phyloP scores from a whole-genome alignment of 1,284 basidiomycete species.

The Cystobasidiaceae sp. region DNA sequence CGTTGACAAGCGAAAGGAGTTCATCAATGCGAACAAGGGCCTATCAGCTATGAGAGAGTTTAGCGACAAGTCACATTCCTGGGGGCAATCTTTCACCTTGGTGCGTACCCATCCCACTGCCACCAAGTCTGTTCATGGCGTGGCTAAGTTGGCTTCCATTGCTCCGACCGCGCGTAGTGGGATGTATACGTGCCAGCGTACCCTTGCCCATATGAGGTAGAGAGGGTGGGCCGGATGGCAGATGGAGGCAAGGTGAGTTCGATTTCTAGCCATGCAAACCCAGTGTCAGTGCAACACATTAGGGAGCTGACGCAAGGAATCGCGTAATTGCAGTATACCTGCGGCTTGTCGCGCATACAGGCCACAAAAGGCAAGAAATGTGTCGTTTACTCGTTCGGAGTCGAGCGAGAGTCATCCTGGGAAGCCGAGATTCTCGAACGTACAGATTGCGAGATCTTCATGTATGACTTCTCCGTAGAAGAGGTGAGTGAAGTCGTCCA shows the following conservation, averaged over 20 bases:
- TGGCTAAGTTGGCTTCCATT: neutral
- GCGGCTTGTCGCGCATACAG: constrained; percentile 21
- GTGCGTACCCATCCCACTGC: neutral
- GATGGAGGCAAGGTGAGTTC: constrained; percentile 29
- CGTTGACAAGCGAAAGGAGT: constrained; percentile 40
- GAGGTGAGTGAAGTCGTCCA: constrained; percentile 1
- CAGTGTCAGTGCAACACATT: too few species aligned
- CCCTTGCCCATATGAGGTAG: constrained; percentile 24
- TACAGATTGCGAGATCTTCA: constrained; percentile 25
- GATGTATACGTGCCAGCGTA: constrained; percentile 24
- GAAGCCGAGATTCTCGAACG: constrained; percentile 30
- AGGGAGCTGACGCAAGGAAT: neutral
- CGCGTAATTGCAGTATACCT: constrained; percentile 11
- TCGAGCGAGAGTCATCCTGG: constrained; percentile 25
- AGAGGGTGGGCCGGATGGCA: constrained; percentile 7
- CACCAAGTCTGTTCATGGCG: neutral
- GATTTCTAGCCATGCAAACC: neutral
- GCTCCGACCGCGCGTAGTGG: neutral
- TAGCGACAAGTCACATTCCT: constrained; percentile 24
- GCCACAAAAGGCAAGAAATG: constrained; percentile 20
- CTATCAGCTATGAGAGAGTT: constrained; percentile 45
- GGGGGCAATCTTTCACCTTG: constrained; percentile 4
- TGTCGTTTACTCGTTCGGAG: constrained; percentile 30
- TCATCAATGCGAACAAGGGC: constrained; percentile 45
- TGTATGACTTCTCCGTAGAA: constrained; percentile 26